Percentiles rank a stretch among this genome's conserved stretches.
These are phyloP conservation scores for Exophiala xenobiotica DNA, from an alignment of 2,329 filamentous ascomycete genomes.

Conservation along the genomic window DNA sequence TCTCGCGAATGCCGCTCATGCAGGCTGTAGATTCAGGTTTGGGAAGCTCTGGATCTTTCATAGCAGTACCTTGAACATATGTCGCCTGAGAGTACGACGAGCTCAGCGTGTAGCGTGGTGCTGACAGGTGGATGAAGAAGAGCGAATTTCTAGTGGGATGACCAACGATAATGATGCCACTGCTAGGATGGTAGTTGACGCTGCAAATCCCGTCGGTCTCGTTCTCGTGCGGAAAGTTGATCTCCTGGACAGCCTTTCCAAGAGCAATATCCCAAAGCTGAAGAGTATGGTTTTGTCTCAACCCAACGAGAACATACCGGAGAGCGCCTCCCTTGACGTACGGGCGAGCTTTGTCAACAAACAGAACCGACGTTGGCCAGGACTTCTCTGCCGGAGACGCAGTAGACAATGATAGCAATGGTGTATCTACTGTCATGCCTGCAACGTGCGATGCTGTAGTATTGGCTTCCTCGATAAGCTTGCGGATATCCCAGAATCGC, in stretches of 20 bases:
- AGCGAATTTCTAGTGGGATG: conserved; percentile 96
- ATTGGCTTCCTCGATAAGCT: conserved; percentile 59
- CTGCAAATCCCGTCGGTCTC: conserved; percentile 98
- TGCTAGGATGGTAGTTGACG: conserved; percentile 86
- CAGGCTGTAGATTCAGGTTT: conserved; percentile 93
- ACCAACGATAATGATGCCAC: conserved; percentile 90
- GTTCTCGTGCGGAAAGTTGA: conserved; percentile 92
- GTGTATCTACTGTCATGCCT: conserved; percentile 76
- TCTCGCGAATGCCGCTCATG: conserved; percentile 94
- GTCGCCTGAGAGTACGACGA: conserved; percentile 76
- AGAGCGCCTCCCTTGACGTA: conserved; percentile 87
- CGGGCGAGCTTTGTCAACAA: conserved; percentile 93
- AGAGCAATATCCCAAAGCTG: conserved; percentile 98
- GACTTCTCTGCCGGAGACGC: conserved; percentile 88
- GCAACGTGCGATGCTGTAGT: conserved; percentile 46
- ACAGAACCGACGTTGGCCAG: conserved; percentile 92
- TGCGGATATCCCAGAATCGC: conserved; percentile 96
- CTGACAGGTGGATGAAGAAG: conserved; percentile 94
- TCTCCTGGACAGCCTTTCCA: conserved; percentile 92
- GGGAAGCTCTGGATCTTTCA: conserved; percentile 70
- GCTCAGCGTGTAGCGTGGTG: conserved; percentile 82
- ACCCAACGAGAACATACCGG: conserved; percentile 92
- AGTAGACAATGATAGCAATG: conserved; percentile 81
- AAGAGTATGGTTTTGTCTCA: conserved; percentile 98
- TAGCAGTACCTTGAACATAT: conserved; percentile 76